Conservation (phyloP, 305 asterid genomes). For the Solanum hybrid region DNA sequence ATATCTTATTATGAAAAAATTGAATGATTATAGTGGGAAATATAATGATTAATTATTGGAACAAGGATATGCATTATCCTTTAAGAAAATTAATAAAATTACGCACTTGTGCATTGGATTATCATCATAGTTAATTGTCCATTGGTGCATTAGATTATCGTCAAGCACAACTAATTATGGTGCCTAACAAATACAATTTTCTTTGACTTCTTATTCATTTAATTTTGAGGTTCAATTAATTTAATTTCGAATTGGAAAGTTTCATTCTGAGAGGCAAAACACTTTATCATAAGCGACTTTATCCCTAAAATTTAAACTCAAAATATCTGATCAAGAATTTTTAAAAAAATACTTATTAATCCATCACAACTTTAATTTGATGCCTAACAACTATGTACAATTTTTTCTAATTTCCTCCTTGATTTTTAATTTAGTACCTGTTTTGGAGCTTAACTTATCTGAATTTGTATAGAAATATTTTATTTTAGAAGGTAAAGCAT, state of each 20-base stretch:
- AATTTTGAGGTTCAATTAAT: not conserved
- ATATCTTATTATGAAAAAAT: not conserved
- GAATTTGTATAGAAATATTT: too few species aligned
- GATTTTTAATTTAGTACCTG: too few species aligned
- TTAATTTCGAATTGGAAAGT: not conserved
- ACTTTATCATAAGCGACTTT: not conserved
- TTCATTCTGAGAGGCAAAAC: not conserved
- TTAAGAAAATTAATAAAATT: not conserved
- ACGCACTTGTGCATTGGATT: not conserved
- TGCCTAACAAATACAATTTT: not conserved
- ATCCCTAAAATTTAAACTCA: not conserved
- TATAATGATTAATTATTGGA: not conserved
- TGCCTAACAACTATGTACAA: not conserved
- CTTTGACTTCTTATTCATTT: not conserved
- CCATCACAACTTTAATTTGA: not conserved
- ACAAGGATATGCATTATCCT: not conserved
- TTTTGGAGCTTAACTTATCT: too few species aligned
- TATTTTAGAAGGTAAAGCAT: not conserved
- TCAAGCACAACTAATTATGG: not conserved
- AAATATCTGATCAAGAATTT: not conserved
- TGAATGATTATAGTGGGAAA: not conserved
- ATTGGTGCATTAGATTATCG: not conserved
- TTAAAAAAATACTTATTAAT: not conserved
- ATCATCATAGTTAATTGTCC: not conserved
- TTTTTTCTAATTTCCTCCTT: too few species aligned